These are phyloP conservation scores for Colletotrichum tropicicola DNA, from an alignment of 2,329 filamentous ascomycete genomes.

Conservation along the genomic window DNA sequence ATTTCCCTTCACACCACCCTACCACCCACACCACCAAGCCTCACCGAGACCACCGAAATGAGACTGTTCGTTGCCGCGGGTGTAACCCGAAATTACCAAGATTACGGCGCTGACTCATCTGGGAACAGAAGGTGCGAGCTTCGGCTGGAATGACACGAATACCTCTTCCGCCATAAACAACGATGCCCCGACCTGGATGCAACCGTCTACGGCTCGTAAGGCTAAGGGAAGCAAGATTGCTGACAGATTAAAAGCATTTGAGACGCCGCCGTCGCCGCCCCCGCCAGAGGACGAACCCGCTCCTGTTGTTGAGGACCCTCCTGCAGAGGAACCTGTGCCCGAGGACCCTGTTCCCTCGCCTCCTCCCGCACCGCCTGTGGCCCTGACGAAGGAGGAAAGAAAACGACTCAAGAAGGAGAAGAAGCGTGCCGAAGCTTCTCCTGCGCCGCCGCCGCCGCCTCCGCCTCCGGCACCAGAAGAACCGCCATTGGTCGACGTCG, in stretches of 20 bases:
- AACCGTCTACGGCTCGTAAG: conserved; percentile 53
- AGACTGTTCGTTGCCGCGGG: conserved; percentile 24
- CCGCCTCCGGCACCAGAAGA: conserved; percentile 31
- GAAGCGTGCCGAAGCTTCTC: conserved; percentile 41
- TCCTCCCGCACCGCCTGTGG: conserved; percentile 38
- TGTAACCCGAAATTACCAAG: conserved; percentile 53
- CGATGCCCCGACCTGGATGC: conserved; percentile 49
- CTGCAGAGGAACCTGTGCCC: conserved; percentile 14
- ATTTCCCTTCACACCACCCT: conserved; percentile 31
- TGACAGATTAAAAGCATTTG: conserved; percentile 66
- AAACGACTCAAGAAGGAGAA: conserved; percentile 53
- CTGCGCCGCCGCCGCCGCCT: conserved; percentile 29
- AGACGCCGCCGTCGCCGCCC: conserved; percentile 45
- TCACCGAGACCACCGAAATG: conserved; percentile 14
- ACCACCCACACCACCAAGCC: conserved; percentile 25
- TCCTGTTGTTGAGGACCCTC: conserved; percentile 30
- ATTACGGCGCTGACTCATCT: conserved; percentile 61
- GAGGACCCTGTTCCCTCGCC: conserved; percentile 50
- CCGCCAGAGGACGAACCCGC: conserved; percentile 41
- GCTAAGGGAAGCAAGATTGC: conserved; percentile 60
- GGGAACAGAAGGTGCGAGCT: conserved; percentile 54
- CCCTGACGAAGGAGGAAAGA: conserved; percentile 42
- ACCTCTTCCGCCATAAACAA: conserved; percentile 44
- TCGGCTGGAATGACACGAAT: conserved; percentile 49
- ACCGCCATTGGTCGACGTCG: conserved; percentile 29